phyloP scores from a whole-genome alignment of 2,329 filamentous ascomycete species.

The Epichloe gansuensis region DNA sequence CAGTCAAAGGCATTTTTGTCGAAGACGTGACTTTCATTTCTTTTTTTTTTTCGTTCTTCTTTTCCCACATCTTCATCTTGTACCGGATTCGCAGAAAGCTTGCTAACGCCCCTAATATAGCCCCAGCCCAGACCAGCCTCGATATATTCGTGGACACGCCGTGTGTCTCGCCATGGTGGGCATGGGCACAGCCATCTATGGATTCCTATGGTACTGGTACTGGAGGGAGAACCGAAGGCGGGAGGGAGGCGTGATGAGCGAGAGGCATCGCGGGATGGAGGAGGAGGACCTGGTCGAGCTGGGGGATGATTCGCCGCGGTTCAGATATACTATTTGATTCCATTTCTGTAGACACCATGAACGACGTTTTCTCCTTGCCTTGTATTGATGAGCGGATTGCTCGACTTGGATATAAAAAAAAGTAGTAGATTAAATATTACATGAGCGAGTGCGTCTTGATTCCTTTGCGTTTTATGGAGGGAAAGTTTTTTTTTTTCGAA shows the following conservation, averaged over 20 bases:
- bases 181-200: constrained; percentile 39
- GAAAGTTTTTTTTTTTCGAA: too few species aligned
- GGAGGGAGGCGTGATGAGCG: constrained; percentile 23
- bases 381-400: not conserved
- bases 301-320: constrained; percentile 39
- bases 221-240: constrained; percentile 32
- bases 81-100: too few species aligned
- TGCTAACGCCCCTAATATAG: constrained; percentile 15
- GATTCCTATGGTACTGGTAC: constrained; percentile 41
- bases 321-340: constrained; percentile 29
- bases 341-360: not conserved
- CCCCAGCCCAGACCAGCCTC: constrained; percentile 34
- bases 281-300: constrained; percentile 37
- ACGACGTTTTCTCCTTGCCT: not conserved
- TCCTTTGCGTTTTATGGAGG: too few species aligned
- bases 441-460: too few species aligned
- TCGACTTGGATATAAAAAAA: not conserved
- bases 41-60: not conserved
- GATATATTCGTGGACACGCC: constrained; percentile 50
- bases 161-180: constrained; percentile 46
- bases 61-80: too few species aligned
- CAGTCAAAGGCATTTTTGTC: too few species aligned
- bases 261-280: constrained; percentile 26
- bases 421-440: too few species aligned
- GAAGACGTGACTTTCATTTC: not conserved